Evolutionary conservation across 257 asterid genomes (phyloP), one percentile per base, ranked within the genome.

Genomic region (Ocimum tenuiflorum): DNA sequence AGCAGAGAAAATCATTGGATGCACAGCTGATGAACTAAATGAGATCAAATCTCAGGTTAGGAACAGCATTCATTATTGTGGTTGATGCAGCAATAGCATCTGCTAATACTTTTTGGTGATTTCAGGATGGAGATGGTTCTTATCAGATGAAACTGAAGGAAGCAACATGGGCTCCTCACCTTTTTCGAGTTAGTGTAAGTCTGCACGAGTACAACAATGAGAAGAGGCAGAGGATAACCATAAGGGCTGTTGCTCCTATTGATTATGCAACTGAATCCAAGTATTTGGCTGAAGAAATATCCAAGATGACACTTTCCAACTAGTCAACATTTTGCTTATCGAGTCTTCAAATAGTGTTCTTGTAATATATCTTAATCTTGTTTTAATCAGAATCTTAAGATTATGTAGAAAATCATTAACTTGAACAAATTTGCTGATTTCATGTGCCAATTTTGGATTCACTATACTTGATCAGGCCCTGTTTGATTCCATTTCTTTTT

Each of bases 171-270:
- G 75, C 19, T 36, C 86, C 91, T 54, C 81, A 88, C 56, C 85
- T 85, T 45, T 88, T 85, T 74, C 83, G 96, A 15, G 92, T 94
- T 8, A 81, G 95, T 8, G 96, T 94, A 15, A 55, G 81, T 6
- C 71, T 75, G 1, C 76, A 85, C 0, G 97, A 88, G 68, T 94
- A 90, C 73, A 90, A 90, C 42, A 78, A 79, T 6, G 97, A 94
- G 70, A 90, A 75, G 74, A 94, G 75, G 75, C 99, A 90, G 83
- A 83, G 95, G 83, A 86, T 94, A 69, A 88, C 95, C 1, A 65
- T 80, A 52, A 90, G 88, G 75, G 83, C 77, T 54, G 79, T 86
- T 70, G 89, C 85, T 29, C 83, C 92, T 0, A 70, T 90, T 63
- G 97, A 94, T 75, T 86, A 86, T 76, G 95, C 83, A 20, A 71